Evolutionary conservation across 352 stramenopile species (phyloP).

Genomic region (Lagenidium sp.): DNA sequence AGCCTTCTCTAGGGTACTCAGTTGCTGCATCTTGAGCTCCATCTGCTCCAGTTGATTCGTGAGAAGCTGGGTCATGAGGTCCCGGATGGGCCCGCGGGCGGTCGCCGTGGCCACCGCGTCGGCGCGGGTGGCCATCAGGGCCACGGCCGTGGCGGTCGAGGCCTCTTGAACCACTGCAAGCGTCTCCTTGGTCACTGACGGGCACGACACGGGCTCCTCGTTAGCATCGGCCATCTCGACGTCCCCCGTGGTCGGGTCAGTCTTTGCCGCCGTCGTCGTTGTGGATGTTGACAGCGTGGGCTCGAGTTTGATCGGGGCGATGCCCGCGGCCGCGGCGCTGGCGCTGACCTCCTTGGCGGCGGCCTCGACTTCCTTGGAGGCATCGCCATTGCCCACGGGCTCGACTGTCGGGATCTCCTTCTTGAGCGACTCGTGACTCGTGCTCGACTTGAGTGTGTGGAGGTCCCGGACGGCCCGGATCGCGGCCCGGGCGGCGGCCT

Average conservation of each 20-base stretch:
- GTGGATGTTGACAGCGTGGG: neutral
- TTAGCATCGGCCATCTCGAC: conserved; percentile 23
- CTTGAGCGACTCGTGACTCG: conserved; percentile 1
- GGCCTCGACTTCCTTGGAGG: conserved; percentile 4
- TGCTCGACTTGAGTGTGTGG: conserved; percentile 27
- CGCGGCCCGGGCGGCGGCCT: conserved; percentile 55
- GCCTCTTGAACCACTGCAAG: conserved; percentile 58
- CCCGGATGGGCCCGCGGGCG: conserved; percentile 27
- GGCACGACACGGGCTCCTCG: neutral
- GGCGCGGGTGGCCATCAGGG: conserved; percentile 44
- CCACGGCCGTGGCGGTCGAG: conserved; percentile 43
- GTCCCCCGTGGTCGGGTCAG: conserved; percentile 12
- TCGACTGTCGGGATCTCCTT: conserved; percentile 12
- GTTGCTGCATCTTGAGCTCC: conserved; percentile 71
- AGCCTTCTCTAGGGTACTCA: conserved; percentile 44
- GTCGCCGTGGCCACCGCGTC: conserved; percentile 34
- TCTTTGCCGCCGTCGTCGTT: conserved; percentile 23
- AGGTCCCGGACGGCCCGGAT: conserved; percentile 56
- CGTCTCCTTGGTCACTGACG: conserved; percentile 44
- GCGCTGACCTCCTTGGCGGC: conserved; percentile 27
- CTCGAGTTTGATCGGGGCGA: conserved; percentile 17
- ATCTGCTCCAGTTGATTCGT: conserved; percentile 68
- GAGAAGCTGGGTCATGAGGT: conserved; percentile 47
- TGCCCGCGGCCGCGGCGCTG: conserved; percentile 28
- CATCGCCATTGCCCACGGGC: neutral